Evolutionary conservation across 1,139 yeast species (phyloP).

Genomic region (Debaryomycetaceae sp.): DNA sequence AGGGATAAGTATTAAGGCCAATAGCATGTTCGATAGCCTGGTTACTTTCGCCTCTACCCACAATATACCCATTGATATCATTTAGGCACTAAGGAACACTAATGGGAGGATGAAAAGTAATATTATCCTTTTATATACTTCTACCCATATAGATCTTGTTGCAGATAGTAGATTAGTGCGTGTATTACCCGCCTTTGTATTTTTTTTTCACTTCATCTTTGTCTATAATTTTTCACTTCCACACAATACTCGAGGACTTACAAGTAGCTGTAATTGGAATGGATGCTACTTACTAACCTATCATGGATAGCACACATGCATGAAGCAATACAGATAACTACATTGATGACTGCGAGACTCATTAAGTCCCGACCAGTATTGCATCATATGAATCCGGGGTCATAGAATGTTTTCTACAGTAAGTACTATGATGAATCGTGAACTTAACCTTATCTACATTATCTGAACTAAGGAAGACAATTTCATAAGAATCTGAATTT

Average conservation of each 20-base stretch:
- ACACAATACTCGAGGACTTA: neutral
- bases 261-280: neutral
- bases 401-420: neutral
- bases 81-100: neutral
- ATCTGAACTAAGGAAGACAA: neutral
- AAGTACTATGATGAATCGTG: neutral
- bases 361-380: no score
- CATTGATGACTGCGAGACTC: neutral
- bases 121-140: neutral
- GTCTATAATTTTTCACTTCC: neutral
- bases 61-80: neutral
- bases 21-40: neutral
- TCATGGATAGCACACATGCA: neutral
- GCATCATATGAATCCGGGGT: no score
- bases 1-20: neutral
- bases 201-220: neutral
- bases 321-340: neutral
- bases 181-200: neutral
- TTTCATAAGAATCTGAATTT: neutral
- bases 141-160: neutral
- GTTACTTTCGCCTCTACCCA: neutral
- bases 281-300: neutral
- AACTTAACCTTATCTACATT: constrained; percentile 7
- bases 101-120: neutral
- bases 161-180: neutral